Conservation (phyloP, 371 early-diverging fungal species). For the Mortierella sp. region DNA sequence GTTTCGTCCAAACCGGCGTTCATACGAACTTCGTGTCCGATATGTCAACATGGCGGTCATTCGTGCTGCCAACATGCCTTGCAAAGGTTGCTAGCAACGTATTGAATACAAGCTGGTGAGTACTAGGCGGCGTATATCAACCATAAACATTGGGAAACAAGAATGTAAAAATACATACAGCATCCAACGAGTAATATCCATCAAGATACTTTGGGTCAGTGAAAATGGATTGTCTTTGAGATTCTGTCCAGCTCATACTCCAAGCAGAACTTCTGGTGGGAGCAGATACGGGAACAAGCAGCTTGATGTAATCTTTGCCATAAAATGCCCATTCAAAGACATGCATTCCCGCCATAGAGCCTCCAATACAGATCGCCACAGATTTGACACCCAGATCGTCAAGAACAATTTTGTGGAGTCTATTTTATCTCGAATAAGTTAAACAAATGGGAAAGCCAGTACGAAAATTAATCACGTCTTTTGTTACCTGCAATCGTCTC, state of each 20-base stretch:
- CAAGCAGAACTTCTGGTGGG: conserved; percentile 96
- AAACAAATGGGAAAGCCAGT: neutral
- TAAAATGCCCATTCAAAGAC: conserved; percentile 93
- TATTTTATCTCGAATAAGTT: conserved; percentile 19
- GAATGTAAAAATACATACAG: conserved; percentile 52
- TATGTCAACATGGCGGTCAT: conserved; percentile 97
- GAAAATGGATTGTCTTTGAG: conserved; percentile 95
- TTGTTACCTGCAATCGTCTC: conserved; percentile 86
- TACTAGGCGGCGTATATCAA: neutral
- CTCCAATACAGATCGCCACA: conserved; percentile 92
- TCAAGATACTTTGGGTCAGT: conserved; percentile 85
- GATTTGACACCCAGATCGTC: conserved; percentile 86
- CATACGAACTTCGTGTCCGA: conserved; percentile 91
- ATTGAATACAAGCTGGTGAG: neutral
- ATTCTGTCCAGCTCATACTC: conserved; percentile 98
- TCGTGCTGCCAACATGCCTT: conserved; percentile 91
- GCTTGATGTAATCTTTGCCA: conserved; percentile 84
- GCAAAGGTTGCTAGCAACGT: conserved; percentile 67
- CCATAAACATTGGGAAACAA: conserved; percentile 1
- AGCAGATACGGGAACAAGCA: conserved; percentile 92
- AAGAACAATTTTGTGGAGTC: conserved; percentile 83
- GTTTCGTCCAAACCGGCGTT: conserved; percentile 93
- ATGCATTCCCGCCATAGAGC: conserved; percentile 98
- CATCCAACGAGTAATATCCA: conserved; percentile 74
- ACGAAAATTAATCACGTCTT: neutral